Evolutionary conservation across 352 stramenopile genomes (phyloP).

Genomic region (Phytophthora hybrid): DNA sequence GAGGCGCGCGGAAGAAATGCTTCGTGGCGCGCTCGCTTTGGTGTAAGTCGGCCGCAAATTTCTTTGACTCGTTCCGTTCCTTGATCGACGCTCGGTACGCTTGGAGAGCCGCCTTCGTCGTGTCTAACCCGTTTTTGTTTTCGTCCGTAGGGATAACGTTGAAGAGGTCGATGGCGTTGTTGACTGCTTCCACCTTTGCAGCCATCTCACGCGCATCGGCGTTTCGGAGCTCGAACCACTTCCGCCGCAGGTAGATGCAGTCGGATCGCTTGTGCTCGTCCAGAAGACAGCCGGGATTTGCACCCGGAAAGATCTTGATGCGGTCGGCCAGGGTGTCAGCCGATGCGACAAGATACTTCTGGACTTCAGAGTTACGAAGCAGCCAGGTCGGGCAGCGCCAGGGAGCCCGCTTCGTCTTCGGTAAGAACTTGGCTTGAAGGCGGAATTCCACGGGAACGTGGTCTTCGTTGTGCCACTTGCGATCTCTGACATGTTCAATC

Average conservation of each 20-base stretch:
- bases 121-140: constrained; percentile 5
- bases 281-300: constrained; percentile 22
- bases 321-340: background rate
- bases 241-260: constrained; percentile 19
- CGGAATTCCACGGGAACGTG: constrained; percentile 15
- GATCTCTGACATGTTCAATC: constrained; percentile 13
- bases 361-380: background rate
- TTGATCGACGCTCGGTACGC: constrained; percentile 1
- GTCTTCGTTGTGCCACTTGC: constrained; percentile 31
- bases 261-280: constrained; percentile 26
- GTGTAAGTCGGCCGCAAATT: constrained; percentile 24
- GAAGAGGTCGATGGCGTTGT: constrained; percentile 10
- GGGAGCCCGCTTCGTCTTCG: background rate
- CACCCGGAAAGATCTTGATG: constrained; percentile 13
- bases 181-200: constrained; percentile 3
- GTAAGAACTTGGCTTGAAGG: constrained; percentile 5
- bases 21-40: constrained; percentile 14
- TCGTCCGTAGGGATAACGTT: background rate
- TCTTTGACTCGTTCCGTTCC: constrained; percentile 16
- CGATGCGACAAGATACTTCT: background rate
- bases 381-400: constrained; percentile 23
- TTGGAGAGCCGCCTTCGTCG: constrained; percentile 3
- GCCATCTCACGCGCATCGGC: background rate
- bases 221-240: constrained; percentile 12
- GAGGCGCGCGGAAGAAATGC: constrained; percentile 18